Base-by-base conservation (phyloP, 73 alveolate genomes). In the Tetrahymena elliotti region DNA sequence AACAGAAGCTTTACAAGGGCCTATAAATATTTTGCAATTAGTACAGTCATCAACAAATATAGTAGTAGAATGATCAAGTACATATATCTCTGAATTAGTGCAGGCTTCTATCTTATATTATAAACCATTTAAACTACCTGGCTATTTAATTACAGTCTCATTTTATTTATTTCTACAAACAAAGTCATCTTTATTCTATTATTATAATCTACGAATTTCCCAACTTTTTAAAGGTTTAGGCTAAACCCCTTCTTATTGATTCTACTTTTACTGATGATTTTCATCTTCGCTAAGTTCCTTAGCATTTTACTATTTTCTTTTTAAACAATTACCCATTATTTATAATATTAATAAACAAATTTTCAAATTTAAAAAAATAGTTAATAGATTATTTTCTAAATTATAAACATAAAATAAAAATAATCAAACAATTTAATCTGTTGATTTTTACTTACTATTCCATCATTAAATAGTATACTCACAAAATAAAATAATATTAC, bases 71-170 rank as follows among this genome's bases (percentile, higher is more conserved):
- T 92, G 95, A 92, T 98, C 99, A 33, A 98, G 95, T 22, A 98
- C 83, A 84, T 38, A 97, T 27, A 97, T 97, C 33, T 88, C 95
- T 93, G 99, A 98, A 83, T 97, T 96, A 31, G 52, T 94, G 93
- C 97, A 97, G 83, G 95, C 93, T 93, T 93, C 95, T 93, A 98
- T 95, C 92, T 94, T 95, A 94, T 97, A 98, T 40, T 96, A 97
- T 12, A 93, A 92, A 8, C 99, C 99, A 88, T 97, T 95, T 24
- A 98, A 94, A n/a, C 97, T 97, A 22, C 99, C 99, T 36, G 99
- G 99, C 92, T 93, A 88, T 92, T 98, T 98, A 33, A 96, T 53
- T 7, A 98, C 94, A 16, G 95, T 96, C 93, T 98, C 97, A 83
- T 97, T 97, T 35, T 94, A 82, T 93, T 95, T 84, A 93, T 96